Evolutionary conservation across 2,329 filamentous ascomycete species (phyloP).

Genomic region (Metarhizium guizhouense): DNA sequence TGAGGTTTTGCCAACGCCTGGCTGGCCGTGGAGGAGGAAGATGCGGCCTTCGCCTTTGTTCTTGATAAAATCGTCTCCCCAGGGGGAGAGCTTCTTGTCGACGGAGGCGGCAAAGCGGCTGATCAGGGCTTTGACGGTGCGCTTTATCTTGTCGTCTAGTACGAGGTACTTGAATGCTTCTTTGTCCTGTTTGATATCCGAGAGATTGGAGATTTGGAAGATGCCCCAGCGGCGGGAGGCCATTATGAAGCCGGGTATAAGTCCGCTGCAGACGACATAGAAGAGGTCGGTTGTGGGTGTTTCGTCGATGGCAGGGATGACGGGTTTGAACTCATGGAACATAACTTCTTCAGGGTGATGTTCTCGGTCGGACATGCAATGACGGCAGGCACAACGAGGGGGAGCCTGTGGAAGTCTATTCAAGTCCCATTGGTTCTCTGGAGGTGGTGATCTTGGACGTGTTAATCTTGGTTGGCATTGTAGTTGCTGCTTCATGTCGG

Average conservation of each 20-base stretch:
- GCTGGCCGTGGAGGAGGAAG: slow-evolving; percentile 42
- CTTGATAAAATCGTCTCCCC: slow-evolving; percentile 36
- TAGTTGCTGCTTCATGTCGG: not conserved
- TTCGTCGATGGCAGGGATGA: slow-evolving; percentile 22
- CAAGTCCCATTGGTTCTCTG: not conserved
- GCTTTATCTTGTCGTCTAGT: slow-evolving; percentile 38
- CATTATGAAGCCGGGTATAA: slow-evolving; percentile 38
- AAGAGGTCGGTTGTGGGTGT: slow-evolving; percentile 28
- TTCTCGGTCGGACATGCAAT: slow-evolving; percentile 20
- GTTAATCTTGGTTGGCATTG: not conserved
- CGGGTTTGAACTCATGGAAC: slow-evolving; percentile 33
- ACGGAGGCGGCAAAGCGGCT: slow-evolving; percentile 33
- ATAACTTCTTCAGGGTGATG: slow-evolving; percentile 18
- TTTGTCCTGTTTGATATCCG: slow-evolving; percentile 31
- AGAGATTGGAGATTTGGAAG: slow-evolving; percentile 29
- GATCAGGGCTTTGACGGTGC: slow-evolving; percentile 37
- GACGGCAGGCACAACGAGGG: slow-evolving; percentile 32
- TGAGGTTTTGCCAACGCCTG: slow-evolving; percentile 49
- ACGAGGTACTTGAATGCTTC: slow-evolving; percentile 43
- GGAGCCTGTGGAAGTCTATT: slow-evolving; percentile 31
- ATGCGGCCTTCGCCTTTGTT: slow-evolving; percentile 42
- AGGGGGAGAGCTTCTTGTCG: slow-evolving; percentile 31
- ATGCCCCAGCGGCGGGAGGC: slow-evolving; percentile 35
- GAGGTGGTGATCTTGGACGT: not conserved
- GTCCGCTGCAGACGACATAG: slow-evolving; percentile 32